Conservation (phyloP, 2,329 filamentous ascomycete genomes). For the Fusarium ambrosium region DNA sequence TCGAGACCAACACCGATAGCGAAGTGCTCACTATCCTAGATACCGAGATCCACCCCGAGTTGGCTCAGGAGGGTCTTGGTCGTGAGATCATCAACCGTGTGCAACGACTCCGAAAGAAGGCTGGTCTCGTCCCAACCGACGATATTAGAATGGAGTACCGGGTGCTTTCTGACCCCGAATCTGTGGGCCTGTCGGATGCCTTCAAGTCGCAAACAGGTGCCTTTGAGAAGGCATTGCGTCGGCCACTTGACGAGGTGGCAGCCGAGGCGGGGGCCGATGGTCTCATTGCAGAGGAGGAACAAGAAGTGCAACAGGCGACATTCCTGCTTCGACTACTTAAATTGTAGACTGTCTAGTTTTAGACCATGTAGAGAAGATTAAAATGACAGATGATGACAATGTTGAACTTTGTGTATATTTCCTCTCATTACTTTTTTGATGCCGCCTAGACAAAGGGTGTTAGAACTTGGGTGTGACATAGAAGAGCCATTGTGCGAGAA, state of each 20-base stretch:
- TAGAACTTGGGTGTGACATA: not conserved
- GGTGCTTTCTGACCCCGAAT: constrained; percentile 83
- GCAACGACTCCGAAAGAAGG: constrained; percentile 93
- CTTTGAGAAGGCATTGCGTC: constrained; percentile 83
- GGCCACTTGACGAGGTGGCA: constrained; percentile 73
- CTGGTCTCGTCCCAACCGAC: constrained; percentile 89
- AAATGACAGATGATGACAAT: constrained; percentile 27
- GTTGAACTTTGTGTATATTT: constrained; percentile 14
- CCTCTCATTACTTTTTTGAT: constrained; percentile 44
- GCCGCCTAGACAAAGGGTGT: constrained; percentile 39
- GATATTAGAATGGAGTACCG: constrained; percentile 96
- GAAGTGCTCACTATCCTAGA: constrained; percentile 95
- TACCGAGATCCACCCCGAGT: constrained; percentile 82
- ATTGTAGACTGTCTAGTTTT: constrained; percentile 62
- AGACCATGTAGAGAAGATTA: constrained; percentile 24
- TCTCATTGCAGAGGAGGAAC: constrained; percentile 84
- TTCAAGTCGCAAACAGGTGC: constrained; percentile 76
- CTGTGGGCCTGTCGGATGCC: constrained; percentile 77
- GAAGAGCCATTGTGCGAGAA: not conserved
- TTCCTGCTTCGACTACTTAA: constrained; percentile 83
- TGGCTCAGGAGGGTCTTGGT: constrained; percentile 89
- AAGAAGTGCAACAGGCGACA: constrained; percentile 86
- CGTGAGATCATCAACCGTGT: constrained; percentile 95
- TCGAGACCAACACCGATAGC: constrained; percentile 89
- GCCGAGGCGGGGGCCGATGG: constrained; percentile 41